Evolutionary conservation across 2,329 filamentous ascomycete genomes (phyloP).

Genomic region (Penicillium sp.): DNA sequence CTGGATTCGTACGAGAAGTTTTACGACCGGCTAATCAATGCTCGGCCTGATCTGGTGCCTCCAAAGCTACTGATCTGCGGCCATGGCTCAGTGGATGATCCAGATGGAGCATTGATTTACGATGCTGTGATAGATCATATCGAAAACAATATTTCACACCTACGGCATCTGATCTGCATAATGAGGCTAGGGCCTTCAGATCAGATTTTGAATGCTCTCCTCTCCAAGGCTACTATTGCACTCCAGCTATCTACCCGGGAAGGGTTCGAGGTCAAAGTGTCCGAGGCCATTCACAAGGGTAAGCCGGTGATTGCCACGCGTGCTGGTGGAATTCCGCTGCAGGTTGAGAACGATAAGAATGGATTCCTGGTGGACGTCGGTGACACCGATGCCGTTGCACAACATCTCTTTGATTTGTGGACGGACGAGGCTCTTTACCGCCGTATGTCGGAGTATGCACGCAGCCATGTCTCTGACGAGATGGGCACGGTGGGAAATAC

Average conservation of each 20-base stretch:
- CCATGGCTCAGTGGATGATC: slow-evolving; percentile 79
- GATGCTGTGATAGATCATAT: slow-evolving; percentile 70
- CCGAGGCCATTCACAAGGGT: slow-evolving; percentile 78
- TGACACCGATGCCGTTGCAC: slow-evolving; percentile 69
- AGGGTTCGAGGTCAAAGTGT: slow-evolving; percentile 85
- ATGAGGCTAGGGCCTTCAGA: slow-evolving; percentile 77
- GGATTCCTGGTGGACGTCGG: slow-evolving; percentile 73
- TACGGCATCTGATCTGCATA: slow-evolving; percentile 68
- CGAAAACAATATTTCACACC: slow-evolving; percentile 61
- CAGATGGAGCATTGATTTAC: slow-evolving; percentile 71
- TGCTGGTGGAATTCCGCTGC: slow-evolving; percentile 78
- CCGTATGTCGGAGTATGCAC: slow-evolving; percentile 66
- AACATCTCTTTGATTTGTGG: slow-evolving; percentile 66
- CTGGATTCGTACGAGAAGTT: slow-evolving; percentile 75
- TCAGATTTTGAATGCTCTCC: slow-evolving; percentile 74
- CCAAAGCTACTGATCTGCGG: slow-evolving; percentile 74
- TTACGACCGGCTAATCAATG: slow-evolving; percentile 58
- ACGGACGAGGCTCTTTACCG: slow-evolving; percentile 65
- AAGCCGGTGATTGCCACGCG: slow-evolving; percentile 74
- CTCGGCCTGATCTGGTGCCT: slow-evolving; percentile 54
- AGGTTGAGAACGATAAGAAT: slow-evolving; percentile 70
- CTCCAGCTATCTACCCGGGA: slow-evolving; percentile 80
- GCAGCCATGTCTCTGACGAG: slow-evolving; percentile 72
- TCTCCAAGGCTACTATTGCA: slow-evolving; percentile 71
- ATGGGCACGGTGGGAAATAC: slow-evolving; percentile 80